Evolutionary conservation across 1,139 yeast species (phyloP), one percentile per base, ranked within the genome.

Genomic region (Suhomyces chickasaworum): DNA sequence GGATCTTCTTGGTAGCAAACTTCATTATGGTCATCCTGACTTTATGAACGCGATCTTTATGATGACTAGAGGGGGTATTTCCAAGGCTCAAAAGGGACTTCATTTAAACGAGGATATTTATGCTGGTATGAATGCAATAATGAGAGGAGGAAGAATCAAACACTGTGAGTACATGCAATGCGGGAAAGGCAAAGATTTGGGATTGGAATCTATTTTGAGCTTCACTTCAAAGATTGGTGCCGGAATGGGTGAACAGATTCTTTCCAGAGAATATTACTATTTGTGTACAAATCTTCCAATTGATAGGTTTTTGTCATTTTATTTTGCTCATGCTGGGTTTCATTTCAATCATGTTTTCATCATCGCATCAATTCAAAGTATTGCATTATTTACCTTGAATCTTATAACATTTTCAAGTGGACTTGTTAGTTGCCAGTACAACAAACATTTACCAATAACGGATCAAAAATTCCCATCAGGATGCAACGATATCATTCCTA

Each of bases 1-100:
- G 54, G 91, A 95, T 0, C 86, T 84, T 52, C 83, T 89, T 52
- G 96, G 96, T 0, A 96, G 95, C 0, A 89, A 89, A 60, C 68
- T 89, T 33, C 97, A 89, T 59, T 89, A 89, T 65, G 97, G 97
- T 0, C 97, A 89, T 63, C 97, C 97, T 1, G 97, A 89, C 63
- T 88, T 89, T 54, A 68, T 89, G 44, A 87, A 89, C 66, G 91
- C 82, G 0, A 81, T 87, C 0, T 89, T 86, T 58, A 89, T 89
- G 96, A 83, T 89, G 0, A 89, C 96, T 0, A 69, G 97, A 62
- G 97, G 97, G 3, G 97, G 97, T 0, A 77, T 89, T 0, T 89
- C 96, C 0, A 89, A 89, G 58, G 96, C 96, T 0, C 97, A 89
- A 61, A 84, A 80, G 53, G 93, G 96, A 0, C 70, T 89, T 29